Percentiles rank a stretch among this genome's conserved stretches.
Evolutionary conservation across 176 grass and related monocot species (phyloP).

Genomic region (barley (Hordeum vulgare)): MorexV3_pseudomolecules_assembly NC_058521.1:482683864-482684363

Average conservation of each 20-base stretch:
- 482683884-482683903: slow-evolving; percentile 77
- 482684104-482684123: slow-evolving; percentile 5
- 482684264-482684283: background rate
- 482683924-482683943: slow-evolving; percentile 91
- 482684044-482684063: slow-evolving; percentile 44
- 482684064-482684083: slow-evolving; percentile 3
- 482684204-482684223: slow-evolving; percentile 33
- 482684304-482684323: background rate
- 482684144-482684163: slow-evolving; percentile 27
- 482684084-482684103: background rate
- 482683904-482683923: slow-evolving; percentile 96
- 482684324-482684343: slow-evolving; percentile 5
- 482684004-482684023: slow-evolving; percentile 67
- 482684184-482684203: slow-evolving; percentile 33
- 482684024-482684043: slow-evolving; percentile 52
- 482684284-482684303: slow-evolving; percentile 15
- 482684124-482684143: background rate
- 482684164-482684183: slow-evolving; percentile 36
- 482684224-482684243: slow-evolving; percentile 19
- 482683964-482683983: slow-evolving; percentile 87
- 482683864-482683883: slow-evolving; percentile 67
- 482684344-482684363: background rate
- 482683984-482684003: slow-evolving; percentile 69
- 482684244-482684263: slow-evolving; percentile 11
- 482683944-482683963: slow-evolving; percentile 69